phyloP scores from a whole-genome alignment of 1,284 basidiomycete species.

The Wolfiporia cocos region DNA sequence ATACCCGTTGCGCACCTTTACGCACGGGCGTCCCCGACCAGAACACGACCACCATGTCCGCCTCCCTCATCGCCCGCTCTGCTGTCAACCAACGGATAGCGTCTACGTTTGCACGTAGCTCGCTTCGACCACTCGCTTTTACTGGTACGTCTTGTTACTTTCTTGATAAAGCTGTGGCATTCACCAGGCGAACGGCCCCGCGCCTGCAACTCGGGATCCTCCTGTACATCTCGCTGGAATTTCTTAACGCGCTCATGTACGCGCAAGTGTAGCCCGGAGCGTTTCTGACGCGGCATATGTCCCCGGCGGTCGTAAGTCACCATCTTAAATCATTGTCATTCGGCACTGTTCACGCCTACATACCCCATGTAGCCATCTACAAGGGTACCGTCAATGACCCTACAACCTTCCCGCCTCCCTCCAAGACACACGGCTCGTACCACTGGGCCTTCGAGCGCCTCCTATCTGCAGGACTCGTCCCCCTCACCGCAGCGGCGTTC shows the following conservation, averaged over 20 bases:
- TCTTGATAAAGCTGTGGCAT: too few relatives aligned
- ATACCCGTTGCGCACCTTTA: too few relatives aligned
- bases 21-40: slow-evolving; percentile 6
- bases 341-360: neutral
- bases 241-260: too few relatives aligned
- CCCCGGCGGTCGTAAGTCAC: slow-evolving; percentile 70
- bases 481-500: slow-evolving; percentile 80
- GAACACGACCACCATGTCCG: slow-evolving; percentile 38
- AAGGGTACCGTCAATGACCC: slow-evolving; percentile 96
- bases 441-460: slow-evolving; percentile 98
- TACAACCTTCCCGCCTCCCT: slow-evolving; percentile 80
- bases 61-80: slow-evolving; percentile 43
- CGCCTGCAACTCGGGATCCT: too few relatives aligned
- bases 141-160: slow-evolving; percentile 17
- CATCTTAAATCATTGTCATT: slow-evolving; percentile 1
- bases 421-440: slow-evolving; percentile 84
- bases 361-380: slow-evolving; percentile 63
- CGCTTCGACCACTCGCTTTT: slow-evolving; percentile 27
- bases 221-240: too few relatives aligned
- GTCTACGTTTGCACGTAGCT: slow-evolving; percentile 33
- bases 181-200: too few relatives aligned
- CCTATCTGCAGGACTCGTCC: slow-evolving; percentile 83
- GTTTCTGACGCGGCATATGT: slow-evolving; percentile 38
- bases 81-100: slow-evolving; percentile 39
- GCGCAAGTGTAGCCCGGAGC: slow-evolving; percentile 20